Evolutionary conservation across 176 grass and related monocot species (phyloP).

Genomic region (Pharus latifolius): DNA sequence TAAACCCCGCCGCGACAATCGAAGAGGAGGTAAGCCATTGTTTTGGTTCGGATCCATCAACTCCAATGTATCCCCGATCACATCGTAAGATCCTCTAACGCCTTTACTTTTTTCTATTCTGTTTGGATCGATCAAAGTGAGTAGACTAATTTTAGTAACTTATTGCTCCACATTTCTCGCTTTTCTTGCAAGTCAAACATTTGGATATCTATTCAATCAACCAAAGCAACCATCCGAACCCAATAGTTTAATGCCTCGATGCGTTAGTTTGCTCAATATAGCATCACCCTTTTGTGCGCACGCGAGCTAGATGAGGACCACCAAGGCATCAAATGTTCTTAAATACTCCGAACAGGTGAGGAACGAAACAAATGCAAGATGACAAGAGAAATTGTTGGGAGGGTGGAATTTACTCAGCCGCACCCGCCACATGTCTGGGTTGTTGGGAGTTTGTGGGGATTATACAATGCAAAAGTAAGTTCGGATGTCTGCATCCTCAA

Average conservation of each 20-base stretch:
- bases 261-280: neutral
- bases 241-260: neutral
- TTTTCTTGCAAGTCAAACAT: neutral
- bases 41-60: neutral
- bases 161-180: neutral
- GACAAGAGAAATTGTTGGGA: constrained; percentile 3
- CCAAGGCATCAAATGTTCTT: neutral
- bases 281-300: neutral
- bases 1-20: no score
- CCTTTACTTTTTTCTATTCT: neutral
- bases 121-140: neutral
- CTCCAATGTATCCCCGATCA: neutral
- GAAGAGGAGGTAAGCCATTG: neutral
- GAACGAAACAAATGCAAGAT: constrained; percentile 7
- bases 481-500: neutral
- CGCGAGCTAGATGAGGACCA: neutral
- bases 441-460: neutral
- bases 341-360: constrained; percentile 4
- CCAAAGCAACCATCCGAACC: neutral
- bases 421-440: neutral
- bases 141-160: neutral
- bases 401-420: neutral
- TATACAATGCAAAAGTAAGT: neutral
- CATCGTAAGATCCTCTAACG: neutral
- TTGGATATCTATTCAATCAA: neutral